Conservation (phyloP, 176 grass and related monocot genomes). For the Saccharum officinarum region DNA sequence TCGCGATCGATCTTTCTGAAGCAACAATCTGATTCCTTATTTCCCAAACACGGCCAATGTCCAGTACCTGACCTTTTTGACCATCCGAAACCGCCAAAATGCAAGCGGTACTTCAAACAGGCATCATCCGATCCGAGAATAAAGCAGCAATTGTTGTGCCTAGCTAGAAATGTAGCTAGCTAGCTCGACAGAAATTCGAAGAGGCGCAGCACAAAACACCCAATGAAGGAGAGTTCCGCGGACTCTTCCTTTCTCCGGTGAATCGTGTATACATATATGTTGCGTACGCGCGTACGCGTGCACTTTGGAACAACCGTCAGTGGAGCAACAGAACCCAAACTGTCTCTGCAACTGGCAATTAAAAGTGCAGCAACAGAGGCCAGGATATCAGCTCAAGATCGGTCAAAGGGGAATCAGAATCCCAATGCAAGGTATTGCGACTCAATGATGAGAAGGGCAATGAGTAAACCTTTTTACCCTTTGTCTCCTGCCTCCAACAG, state of each 20-base stretch:
- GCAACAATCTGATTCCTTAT: background rate
- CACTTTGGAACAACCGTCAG: slow-evolving; percentile 28
- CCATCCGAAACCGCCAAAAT: slow-evolving; percentile 36
- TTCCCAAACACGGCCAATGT: slow-evolving; percentile 24
- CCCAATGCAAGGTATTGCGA: background rate
- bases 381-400: slow-evolving; percentile 35
- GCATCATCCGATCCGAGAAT: background rate
- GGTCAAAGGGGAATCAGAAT: slow-evolving; percentile 47
- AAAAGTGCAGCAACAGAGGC: slow-evolving; percentile 40
- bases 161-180: slow-evolving; percentile 37
- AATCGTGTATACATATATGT: background rate
- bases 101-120: slow-evolving; percentile 1
- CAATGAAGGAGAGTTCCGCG: slow-evolving; percentile 26
- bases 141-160: slow-evolving; percentile 34
- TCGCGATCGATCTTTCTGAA: background rate
- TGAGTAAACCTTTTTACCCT: slow-evolving; percentile 22
- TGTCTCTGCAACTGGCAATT: slow-evolving; percentile 21
- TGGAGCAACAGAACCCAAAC: slow-evolving; percentile 20
- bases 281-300: background rate
- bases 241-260: background rate
- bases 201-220: slow-evolving; percentile 6
- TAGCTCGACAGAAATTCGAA: background rate
- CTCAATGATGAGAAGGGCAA: slow-evolving; percentile 39
- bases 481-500: background rate
- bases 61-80: slow-evolving; percentile 27